Evolutionary conservation across 208 protist genomes (phyloP).

Genomic region (Acanthamoeba comandoni): DNA sequence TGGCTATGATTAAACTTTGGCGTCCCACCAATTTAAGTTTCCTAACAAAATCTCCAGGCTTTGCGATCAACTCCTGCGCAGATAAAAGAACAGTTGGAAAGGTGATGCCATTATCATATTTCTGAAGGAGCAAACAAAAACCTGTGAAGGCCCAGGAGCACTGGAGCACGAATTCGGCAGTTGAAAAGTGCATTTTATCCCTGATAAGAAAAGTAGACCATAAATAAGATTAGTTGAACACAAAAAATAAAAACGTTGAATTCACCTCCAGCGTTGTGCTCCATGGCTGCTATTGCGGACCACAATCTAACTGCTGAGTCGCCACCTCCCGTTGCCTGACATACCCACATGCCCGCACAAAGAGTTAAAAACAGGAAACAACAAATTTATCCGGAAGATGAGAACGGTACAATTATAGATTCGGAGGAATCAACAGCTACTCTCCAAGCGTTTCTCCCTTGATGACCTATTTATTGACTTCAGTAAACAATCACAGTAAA

Average conservation of each 20-base stretch:
- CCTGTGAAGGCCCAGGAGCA: too few relatives aligned
- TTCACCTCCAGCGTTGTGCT: constrained; percentile 24
- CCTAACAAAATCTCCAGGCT: not conserved
- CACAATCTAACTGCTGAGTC: constrained; percentile 26
- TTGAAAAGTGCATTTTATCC: too few relatives aligned
- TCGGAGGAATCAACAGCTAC: not conserved
- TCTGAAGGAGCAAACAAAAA: too few relatives aligned
- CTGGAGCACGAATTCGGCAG: too few relatives aligned
- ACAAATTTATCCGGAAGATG: not conserved
- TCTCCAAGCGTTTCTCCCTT: constrained; percentile 35
- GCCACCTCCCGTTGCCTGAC: constrained; percentile 52
- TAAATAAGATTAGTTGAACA: constrained; percentile 10
- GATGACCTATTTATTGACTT: constrained; percentile 24
- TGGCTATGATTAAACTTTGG: not conserved
- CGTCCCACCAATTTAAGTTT: constrained; percentile 12
- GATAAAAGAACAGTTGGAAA: too few relatives aligned
- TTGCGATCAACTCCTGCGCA: too few relatives aligned
- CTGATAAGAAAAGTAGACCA: too few relatives aligned
- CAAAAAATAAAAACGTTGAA: not conserved
- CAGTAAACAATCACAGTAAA: not conserved
- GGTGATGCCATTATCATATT: too few relatives aligned
- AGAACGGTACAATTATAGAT: not conserved
- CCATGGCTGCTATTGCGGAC: constrained; percentile 6
- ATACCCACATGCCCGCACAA: too few relatives aligned
- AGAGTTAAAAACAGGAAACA: not conserved